Base-by-base conservation (phyloP, 2,329 filamentous ascomycete genomes). In the Colletotrichum australisinense region DNA sequence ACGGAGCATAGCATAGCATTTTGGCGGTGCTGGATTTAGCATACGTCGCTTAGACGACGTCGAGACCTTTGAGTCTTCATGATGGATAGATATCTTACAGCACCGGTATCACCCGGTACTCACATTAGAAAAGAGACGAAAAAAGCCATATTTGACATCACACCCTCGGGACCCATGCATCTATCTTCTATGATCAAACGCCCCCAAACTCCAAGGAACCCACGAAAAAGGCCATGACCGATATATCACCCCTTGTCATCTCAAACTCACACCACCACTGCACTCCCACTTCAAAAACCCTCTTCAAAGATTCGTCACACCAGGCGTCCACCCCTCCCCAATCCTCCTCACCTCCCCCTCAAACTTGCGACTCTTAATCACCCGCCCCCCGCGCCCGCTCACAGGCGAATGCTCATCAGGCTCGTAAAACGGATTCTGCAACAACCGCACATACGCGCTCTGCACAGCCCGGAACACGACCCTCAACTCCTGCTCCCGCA, bases 401-500 rank as follows among this genome's bases (percentile, higher is more conserved):
- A 85, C 81, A 62, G 93, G 93, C 75, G 89, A 89, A 81, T 95
- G 92, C 78, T 96, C 93, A 80, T 98, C 95, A 11, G 96, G 96
- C 59, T 93, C 92, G 82, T 95, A 98, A 83, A 99, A 99, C 0
- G 96, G 96, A 79, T 99, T 98, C 83, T 98, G 93, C 76, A 98
- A 85, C 64, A 99, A 86, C 74, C 91, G 87, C 71, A 98, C 93
- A 79, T 98, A 99, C 35, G 96, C 95, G n/a, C 90, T 92, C 84
- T 98, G 97, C 84, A 99, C 90, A 32, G 95, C 95, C 80, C 93
- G 91, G 80, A 99, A 99, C 30, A 97, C 95, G 42, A 94, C 91
- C 81, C 95, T 95, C 79, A 98, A 86, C 84, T 98, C 96, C n/a
- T 93, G 91, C 79, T 97, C 95, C 74, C 94, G 88, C 78, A 98